phyloP scores from a whole-genome alignment of 306 rosid genomes.

The Ormosia emarginata region DNA sequence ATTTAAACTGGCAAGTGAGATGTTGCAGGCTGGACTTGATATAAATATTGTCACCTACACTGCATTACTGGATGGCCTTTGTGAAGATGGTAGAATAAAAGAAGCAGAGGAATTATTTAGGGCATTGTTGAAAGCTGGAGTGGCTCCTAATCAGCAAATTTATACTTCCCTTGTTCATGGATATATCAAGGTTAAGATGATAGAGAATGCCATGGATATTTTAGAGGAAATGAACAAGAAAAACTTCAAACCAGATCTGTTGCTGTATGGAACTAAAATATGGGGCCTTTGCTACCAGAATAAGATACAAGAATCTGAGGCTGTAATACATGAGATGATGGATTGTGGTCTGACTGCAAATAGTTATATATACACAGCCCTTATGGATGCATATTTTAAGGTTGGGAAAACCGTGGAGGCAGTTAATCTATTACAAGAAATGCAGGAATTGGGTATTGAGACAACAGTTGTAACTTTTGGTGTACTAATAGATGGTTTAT shows the following conservation, averaged over 20 bases:
- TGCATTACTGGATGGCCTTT: constrained; percentile 74
- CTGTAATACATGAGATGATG: constrained; percentile 56
- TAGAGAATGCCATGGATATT: constrained; percentile 52
- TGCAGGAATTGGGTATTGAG: constrained; percentile 65
- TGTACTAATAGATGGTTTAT: constrained; percentile 83
- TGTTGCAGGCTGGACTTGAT: constrained; percentile 59
- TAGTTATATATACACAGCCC: constrained; percentile 64
- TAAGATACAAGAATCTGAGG: constrained; percentile 60
- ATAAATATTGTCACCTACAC: constrained; percentile 68
- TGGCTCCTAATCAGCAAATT: constrained; percentile 52
- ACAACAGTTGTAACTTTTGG: constrained; percentile 70
- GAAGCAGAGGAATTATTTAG: constrained; percentile 77
- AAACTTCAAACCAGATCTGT: constrained; percentile 56
- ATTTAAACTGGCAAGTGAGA: constrained; percentile 63
- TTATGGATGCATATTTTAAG: constrained; percentile 85
- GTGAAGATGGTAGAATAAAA: constrained; percentile 66
- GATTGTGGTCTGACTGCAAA: constrained; percentile 55
- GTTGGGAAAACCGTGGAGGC: constrained; percentile 64
- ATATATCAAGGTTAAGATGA: constrained; percentile 60
- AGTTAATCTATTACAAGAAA: constrained; percentile 57
- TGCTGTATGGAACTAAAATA: constrained; percentile 71
- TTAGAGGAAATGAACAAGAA: constrained; percentile 67
- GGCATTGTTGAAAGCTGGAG: constrained; percentile 58
- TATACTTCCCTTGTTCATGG: constrained; percentile 84
- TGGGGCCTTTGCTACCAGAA: constrained; percentile 74